These are phyloP conservation scores for Nannochloris sp. DNA, from an alignment of 139 green algal genomes.

Conservation along the genomic window DNA sequence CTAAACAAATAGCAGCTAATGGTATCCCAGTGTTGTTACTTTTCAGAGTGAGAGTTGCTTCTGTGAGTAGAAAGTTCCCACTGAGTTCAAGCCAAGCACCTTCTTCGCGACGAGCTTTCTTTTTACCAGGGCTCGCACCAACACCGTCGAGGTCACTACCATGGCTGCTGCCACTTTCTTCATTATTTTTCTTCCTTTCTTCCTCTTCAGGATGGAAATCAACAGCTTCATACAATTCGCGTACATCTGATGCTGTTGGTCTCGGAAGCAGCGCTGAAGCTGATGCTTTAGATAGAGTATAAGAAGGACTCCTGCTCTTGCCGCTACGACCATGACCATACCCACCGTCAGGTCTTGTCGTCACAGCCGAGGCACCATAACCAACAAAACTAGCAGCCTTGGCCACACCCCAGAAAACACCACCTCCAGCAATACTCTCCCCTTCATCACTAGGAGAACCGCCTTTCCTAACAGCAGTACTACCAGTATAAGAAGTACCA, in stretches of 20 bases:
- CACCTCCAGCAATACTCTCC: background rate
- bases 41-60: too few relatives aligned
- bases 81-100: too few relatives aligned
- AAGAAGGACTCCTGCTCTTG: too few relatives aligned
- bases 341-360: background rate
- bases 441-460: background rate
- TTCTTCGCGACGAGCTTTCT: too few relatives aligned
- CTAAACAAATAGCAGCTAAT: too few relatives aligned
- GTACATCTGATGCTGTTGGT: constrained; percentile 30
- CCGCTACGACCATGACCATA: background rate
- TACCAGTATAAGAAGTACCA: background rate
- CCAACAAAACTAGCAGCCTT: constrained; percentile 21
- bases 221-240: constrained; percentile 29
- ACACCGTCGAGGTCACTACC: background rate
- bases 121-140: background rate
- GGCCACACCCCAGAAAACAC: constrained; percentile 32
- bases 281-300: too few relatives aligned
- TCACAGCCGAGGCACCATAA: constrained; percentile 24
- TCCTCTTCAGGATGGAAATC: constrained; percentile 29
- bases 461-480: too few relatives aligned
- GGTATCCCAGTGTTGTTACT: too few relatives aligned
- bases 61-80: too few relatives aligned
- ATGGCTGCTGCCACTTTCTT: background rate
- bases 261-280: background rate
- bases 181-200: too few relatives aligned